These are phyloP conservation scores for Allium fistulosum DNA, from an alignment of 106 monocot species.

Conservation along the genomic window DNA sequence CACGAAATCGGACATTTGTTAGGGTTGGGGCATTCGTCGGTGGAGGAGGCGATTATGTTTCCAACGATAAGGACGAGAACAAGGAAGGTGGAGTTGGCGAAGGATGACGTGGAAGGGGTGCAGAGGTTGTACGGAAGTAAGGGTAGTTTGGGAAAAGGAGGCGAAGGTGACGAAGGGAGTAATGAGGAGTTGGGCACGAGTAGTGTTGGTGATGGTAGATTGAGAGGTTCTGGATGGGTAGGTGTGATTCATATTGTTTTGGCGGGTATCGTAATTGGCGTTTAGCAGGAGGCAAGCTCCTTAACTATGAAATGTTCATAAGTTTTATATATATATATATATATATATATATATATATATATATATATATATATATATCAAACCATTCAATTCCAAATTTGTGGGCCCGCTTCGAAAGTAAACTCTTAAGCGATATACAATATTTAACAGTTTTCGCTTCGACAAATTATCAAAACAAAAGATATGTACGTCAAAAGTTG, in stretches of 20 bases:
- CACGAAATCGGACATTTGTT: conserved; percentile 84
- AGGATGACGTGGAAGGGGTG: conserved; percentile 60
- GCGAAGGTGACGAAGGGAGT: conserved; percentile 7
- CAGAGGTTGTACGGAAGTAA: conserved; percentile 80
- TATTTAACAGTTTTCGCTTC: no score
- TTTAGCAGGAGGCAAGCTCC: no score
- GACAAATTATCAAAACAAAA: no score
- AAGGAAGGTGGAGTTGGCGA: conserved; percentile 48
- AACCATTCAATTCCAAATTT: no score
- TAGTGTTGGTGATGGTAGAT: background rate
- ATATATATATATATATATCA: no score
- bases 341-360: no score
- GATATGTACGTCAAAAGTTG: no score
- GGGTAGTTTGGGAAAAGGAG: conserved; percentile 24
- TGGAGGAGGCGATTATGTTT: conserved; percentile 51
- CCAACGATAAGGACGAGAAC: conserved; percentile 38
- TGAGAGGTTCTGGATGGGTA: background rate
- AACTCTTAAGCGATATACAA: no score
- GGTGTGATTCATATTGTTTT: background rate
- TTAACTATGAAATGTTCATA: no score
- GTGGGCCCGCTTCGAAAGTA: no score
- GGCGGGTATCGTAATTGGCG: background rate
- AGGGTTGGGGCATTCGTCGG: conserved; percentile 60
- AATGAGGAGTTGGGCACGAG: conserved; percentile 6
- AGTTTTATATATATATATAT: no score